phyloP scores from a whole-genome alignment of 2,329 filamentous ascomycete species.

The Malbranchea zuffiana region DNA sequence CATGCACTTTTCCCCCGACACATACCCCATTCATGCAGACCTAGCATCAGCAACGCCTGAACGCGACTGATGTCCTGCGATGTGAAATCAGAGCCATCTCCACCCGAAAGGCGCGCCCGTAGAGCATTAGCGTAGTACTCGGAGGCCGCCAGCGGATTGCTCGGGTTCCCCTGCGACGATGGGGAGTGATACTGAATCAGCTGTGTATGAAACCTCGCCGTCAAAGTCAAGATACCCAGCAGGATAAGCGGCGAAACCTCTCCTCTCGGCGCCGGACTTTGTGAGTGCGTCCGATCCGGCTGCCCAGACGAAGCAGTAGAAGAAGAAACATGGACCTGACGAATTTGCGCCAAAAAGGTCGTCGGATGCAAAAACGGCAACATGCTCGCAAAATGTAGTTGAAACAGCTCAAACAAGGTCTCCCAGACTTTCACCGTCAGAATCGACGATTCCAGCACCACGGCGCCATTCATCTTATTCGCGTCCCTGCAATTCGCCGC shows the following conservation, averaged over 20 bases:
- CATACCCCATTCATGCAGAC: slow-evolving; percentile 48
- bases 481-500: slow-evolving; percentile 22
- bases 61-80: slow-evolving; percentile 40
- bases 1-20: slow-evolving; percentile 44
- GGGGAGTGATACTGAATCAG: slow-evolving; percentile 42
- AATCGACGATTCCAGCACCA: slow-evolving; percentile 42
- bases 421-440: slow-evolving; percentile 47
- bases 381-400: slow-evolving; percentile 46
- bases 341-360: slow-evolving; percentile 42
- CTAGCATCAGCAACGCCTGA: slow-evolving; percentile 47
- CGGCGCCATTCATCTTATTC: slow-evolving; percentile 18
- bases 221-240: slow-evolving; percentile 46
- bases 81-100: slow-evolving; percentile 33
- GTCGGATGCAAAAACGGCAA: slow-evolving; percentile 47
- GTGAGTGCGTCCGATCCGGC: slow-evolving; percentile 20
- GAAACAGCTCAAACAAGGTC: slow-evolving; percentile 48
- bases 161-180: slow-evolving; percentile 30
- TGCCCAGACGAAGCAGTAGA: slow-evolving; percentile 10
- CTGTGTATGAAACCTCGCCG: slow-evolving; percentile 44
- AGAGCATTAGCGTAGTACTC: slow-evolving; percentile 46
- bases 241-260: slow-evolving; percentile 41
- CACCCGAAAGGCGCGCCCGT: slow-evolving; percentile 36
- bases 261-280: slow-evolving; percentile 22
- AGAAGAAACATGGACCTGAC: slow-evolving; percentile 20
- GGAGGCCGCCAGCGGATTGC: slow-evolving; percentile 41